Evolutionary conservation across 2,329 filamentous ascomycete genomes (phyloP), one percentile per base, ranked within the genome.

Genomic region (Phyllosticta ampelicida): DNA sequence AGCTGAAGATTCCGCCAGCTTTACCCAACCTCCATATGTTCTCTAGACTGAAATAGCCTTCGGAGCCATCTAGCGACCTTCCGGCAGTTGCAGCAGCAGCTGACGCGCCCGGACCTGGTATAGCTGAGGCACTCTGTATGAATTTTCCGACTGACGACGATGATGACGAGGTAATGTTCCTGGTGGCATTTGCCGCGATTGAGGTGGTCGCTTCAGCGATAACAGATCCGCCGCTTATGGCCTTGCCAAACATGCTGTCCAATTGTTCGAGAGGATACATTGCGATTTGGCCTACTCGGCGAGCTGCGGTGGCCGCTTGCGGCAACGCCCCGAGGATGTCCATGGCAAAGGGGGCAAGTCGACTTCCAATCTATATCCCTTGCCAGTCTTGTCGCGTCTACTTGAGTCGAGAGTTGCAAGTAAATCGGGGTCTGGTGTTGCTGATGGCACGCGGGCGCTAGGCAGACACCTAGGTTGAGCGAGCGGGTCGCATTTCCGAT

Each of bases 1-100:
- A 99, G 65, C 85, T 87, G 72, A 97, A 91, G 60, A 97, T 84
- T 61, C 89, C 90, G 51, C 89, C 88, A 50, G 96, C 78, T 50
- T 87, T 90, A 67, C 86, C 83, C 63, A 81, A 66, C 4, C 76
- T 74, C 60, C 79, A 75, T 8, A 59, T 52, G 29, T 48, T 55
- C 9, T 59, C 57, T 53, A 59, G 28, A 18, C 52, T 59, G 57
- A 59, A 59, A 54, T 81, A 73, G 58, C 77, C 70, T 60, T 78
- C 74, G n/a, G 68, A 64, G 56, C 75, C 68, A n/a, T 50, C 36
- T 1, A 58, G 48, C 29, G 56, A 66, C 8, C 68, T 66, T 20
- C 53, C 64, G 63, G 48, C 61, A 28, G 23, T 50, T 65, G 71
- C 58, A 67, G 70, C 48, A 63, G 68, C 71, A 26, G 68, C 64